A percentile compares a stretch with the other conserved stretches of the same genome.
These are phyloP conservation scores for Helotiales sp. DNA, from an alignment of 2,329 filamentous ascomycete species.

Conservation along the genomic window DNA sequence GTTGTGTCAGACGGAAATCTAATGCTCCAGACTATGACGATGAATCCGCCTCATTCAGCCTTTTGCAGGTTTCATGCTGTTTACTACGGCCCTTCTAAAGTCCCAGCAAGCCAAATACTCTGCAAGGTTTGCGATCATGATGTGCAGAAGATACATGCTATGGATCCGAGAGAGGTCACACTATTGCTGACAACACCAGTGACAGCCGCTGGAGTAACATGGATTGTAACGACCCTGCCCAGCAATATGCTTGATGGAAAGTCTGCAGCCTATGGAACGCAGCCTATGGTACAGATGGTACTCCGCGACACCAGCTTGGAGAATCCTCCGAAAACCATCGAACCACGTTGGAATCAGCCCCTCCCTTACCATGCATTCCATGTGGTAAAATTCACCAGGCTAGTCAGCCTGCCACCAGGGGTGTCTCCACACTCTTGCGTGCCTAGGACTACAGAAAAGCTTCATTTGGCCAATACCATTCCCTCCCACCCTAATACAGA, in stretches of 20 bases:
- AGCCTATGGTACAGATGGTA: background rate
- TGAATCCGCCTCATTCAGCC: no score
- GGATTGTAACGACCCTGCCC: slow-evolving; percentile 1
- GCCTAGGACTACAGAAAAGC: background rate
- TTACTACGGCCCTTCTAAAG: background rate
- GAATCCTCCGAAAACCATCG: background rate
- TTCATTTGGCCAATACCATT: background rate
- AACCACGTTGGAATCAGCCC: background rate
- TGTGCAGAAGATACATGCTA: background rate
- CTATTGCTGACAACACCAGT: background rate
- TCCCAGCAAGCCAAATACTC: background rate
- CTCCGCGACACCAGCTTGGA: background rate
- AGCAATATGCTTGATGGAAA: background rate
- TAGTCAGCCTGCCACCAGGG: slow-evolving; percentile 1
- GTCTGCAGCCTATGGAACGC: slow-evolving; percentile 1
- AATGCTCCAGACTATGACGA: no score
- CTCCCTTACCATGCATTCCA: background rate
- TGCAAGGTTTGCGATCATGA: background rate
- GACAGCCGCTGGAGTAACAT: slow-evolving; percentile 8
- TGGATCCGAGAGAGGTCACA: background rate
- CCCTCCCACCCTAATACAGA: background rate
- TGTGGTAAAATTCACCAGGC: slow-evolving; percentile 1
- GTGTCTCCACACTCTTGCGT: background rate
- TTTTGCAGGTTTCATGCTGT: background rate
- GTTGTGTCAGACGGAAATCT: background rate